Evolutionary conservation across 148 eudicot genomes (phyloP), one percentile per base, ranked within the genome.

Genomic region (Bassia scoparia): DNA sequence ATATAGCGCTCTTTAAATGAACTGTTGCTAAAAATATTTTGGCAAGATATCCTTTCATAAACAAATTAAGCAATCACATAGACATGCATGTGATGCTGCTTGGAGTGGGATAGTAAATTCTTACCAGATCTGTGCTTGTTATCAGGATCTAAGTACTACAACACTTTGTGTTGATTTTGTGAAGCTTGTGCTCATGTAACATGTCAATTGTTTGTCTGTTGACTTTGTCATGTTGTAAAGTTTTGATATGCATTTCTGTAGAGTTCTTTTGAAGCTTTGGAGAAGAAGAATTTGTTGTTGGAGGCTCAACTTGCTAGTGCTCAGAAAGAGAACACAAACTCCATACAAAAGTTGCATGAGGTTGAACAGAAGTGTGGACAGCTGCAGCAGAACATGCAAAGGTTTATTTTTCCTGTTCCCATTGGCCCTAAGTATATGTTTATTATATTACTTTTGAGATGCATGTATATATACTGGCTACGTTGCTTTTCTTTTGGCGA

Each of bases 291-390:
- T 69, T 68, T 80, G 18, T 75, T 79, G 20, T 84, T 96, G 59
- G 89, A 90, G 82, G 76, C 71, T 60, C 88, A 92, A 83, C 89
- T 88, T 77, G 76, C 83, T 61, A 82, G 81, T 77, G 83, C 89
- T 60, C 89, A 84, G 83, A 82, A 87, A 73, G 89, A 90, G 69
- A 76, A 84, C 55, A 77, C 71, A 49, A 68, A 61, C 76, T 78
- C 90, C 31, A 68, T 88, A 67, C 71, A 80, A 76, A 90, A 92
- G 84, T 71, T 89, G 78, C 80, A 67, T 69, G 97, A 85, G 65
- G 89, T 92, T 79, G 96, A 88, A 74, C 83, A 86, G 68, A 89
- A 78, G 67, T 92, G 89, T 79, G 83, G 77, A 74, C 87, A 88
- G 58, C 84, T 92, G 69, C 94, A 90, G 74, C 83, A 84, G 79